phyloP scores from a whole-genome alignment of 169 alveolate genomes.

The Cryptosporidium ryanae region DNA sequence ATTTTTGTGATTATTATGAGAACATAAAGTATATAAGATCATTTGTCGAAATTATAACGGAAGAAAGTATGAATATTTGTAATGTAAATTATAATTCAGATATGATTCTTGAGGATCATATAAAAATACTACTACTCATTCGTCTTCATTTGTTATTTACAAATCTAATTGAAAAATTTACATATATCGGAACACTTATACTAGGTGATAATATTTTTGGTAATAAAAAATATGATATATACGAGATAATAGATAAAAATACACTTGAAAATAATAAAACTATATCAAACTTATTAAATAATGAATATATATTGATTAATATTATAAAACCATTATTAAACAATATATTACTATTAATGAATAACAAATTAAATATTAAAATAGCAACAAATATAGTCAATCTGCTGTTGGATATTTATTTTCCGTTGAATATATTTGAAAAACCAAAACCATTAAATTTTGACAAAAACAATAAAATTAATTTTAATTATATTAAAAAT shows the following conservation, averaged over 20 bases:
- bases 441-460: too few relatives aligned
- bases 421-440: slow-evolving; percentile 16
- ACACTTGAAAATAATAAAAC: neutral
- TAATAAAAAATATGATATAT: slow-evolving; percentile 4
- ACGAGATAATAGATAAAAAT: neutral
- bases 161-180: slow-evolving; percentile 3
- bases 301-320: slow-evolving; percentile 8
- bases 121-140: slow-evolving; percentile 6
- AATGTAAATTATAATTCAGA: neutral
- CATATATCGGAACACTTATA: neutral
- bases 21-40: neutral
- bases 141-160: slow-evolving; percentile 9
- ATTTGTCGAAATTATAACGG: neutral
- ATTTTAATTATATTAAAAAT: slow-evolving; percentile 32
- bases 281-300: slow-evolving; percentile 1
- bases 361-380: slow-evolving; percentile 13
- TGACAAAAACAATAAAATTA: neutral
- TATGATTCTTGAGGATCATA: neutral
- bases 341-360: neutral
- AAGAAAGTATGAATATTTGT: neutral
- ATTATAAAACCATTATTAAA: slow-evolving; percentile 19
- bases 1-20: neutral
- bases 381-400: slow-evolving; percentile 19
- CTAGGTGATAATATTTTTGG: too few relatives aligned
- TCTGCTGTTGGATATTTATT: slow-evolving; percentile 33